Base-by-base conservation (phyloP, 441 rosid species). In the Adansonia rubrostipa region DNA sequence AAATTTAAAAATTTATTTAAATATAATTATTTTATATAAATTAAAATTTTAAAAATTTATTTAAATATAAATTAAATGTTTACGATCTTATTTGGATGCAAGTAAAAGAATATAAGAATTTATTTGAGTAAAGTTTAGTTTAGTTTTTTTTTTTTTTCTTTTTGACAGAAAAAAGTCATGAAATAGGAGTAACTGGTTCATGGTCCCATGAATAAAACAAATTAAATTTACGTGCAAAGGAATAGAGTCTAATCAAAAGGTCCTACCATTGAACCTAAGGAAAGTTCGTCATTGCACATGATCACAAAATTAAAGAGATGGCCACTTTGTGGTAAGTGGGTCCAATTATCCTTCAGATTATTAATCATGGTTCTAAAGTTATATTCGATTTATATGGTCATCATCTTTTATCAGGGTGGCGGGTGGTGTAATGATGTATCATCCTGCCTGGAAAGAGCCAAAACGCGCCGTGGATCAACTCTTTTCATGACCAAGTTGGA, bases 341-440 rank as follows among this genome's bases (percentile, higher is more conserved):
- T 74, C 80, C 70, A 58, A 19, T 48, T 9, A 75, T 54, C 15
- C 54, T 76, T 51, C 66, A 75, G 36, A 58, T 70, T 79, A 45
- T 36, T 65, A 33, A 9, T 4, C 3, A 58, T 24, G 13, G 20
- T 8, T 58, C 28, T 58, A 51, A 51, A 70, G 54, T 9, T 9
- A 60, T 74, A 45, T 44, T 40, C 28, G 2, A 67, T 66, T 36
- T 33, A n/a, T 7, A 66, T 44, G 17, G 7, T 33, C 45, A 3
- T 57, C 45, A 40, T 33, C 44, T 6, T 1, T 10, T 13, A 17
- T 10, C 20, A 95, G 99, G 99, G 99, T 84, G 99, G 99, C 80
- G 98, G 97, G 77, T 95, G 98, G 99, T 95, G 99, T 71, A 92
- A 93, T 84, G 95, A 93, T 81, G 76, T 93, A 54, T 76, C 71